Conservation (phyloP, 768 basidiomycete species). For the Clathrus columnatus region DNA sequence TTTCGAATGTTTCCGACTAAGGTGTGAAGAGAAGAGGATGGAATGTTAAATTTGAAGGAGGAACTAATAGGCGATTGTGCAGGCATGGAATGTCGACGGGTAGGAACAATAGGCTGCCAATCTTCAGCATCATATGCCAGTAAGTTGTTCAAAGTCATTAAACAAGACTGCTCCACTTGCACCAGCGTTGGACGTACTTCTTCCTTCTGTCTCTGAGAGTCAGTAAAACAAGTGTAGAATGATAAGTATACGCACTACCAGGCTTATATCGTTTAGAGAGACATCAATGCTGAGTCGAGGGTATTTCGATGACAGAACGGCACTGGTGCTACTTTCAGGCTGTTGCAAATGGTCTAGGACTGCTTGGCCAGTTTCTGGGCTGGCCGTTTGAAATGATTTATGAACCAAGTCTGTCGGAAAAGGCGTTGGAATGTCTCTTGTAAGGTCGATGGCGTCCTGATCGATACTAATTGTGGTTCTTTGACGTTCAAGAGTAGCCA, state of each 20-base stretch:
- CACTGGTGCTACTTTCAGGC: neutral
- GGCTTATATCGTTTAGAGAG: neutral
- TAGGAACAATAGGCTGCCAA: conserved; percentile 50
- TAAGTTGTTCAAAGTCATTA: conserved; percentile 65
- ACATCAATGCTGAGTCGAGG: neutral
- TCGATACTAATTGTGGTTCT: neutral
- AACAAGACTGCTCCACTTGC: conserved; percentile 62
- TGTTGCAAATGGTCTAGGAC: neutral
- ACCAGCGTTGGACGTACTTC: conserved; percentile 49
- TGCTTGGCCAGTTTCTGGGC: neutral
- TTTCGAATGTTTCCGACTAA: conserved; percentile 55
- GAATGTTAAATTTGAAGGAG: conserved; percentile 14
- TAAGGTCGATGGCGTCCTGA: neutral
- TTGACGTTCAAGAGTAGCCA: neutral
- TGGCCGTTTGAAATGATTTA: neutral
- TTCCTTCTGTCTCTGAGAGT: neutral
- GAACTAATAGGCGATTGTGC: conserved; percentile 23
- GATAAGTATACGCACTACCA: neutral
- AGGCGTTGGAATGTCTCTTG: neutral
- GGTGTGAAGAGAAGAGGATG: conserved; percentile 44
- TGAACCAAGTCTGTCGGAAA: neutral
- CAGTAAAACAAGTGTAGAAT: neutral
- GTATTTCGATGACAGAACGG: neutral
- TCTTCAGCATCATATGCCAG: conserved; percentile 31
- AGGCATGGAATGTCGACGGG: conserved; percentile 55